Evolutionary conservation across 805 yeast species (phyloP), one percentile per base, ranked within the genome.

Genomic region (Starmera caribaea): DNA sequence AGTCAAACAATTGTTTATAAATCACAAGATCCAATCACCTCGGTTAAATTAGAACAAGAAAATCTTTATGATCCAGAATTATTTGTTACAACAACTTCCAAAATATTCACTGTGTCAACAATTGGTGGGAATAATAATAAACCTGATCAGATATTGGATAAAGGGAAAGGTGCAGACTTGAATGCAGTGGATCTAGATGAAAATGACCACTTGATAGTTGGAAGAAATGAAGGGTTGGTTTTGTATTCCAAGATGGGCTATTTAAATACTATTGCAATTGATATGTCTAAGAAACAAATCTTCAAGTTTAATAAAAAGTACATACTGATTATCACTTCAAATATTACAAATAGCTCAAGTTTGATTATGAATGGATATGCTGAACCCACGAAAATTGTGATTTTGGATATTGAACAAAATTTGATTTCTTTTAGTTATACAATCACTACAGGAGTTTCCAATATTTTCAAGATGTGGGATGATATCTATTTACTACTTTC

Each of bases 1-100:
- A 74, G 92, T 46, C 97, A 90, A 52, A 66, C 97, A 26, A 57
- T 81, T 0, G 78, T 89, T 1, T 85, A 79, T 54, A 85, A 81
- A 42, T 59, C 61, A 13, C 62, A 69, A 3, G 92, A 86, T 37
- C 95, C 97, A 1, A 71, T 92, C 15, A 90, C 97, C 0, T 81
- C 85, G 0, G 60, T 90, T 1, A 71, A 73, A 26, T 74, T 89
- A 47, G 68, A 68, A 38, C 59, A 52, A 13, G 59, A 53, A 12
- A 54, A 59, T 37, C 46, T 54, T 27, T 71, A 74, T 37, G 69
- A 68, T 13, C 69, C 73, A 2, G 61, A 73, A 28, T 60, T 88
- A 13, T 88, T 74, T 54, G 81, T 85, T 15, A 68, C 90, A 1
- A 83, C 97, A 0, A 78, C 92, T 0, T 74, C 81, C 13, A 79